These are phyloP conservation scores for Ophiocordyceps robertsii DNA, from an alignment of 2,329 filamentous ascomycete species.

Conservation along the genomic window DNA sequence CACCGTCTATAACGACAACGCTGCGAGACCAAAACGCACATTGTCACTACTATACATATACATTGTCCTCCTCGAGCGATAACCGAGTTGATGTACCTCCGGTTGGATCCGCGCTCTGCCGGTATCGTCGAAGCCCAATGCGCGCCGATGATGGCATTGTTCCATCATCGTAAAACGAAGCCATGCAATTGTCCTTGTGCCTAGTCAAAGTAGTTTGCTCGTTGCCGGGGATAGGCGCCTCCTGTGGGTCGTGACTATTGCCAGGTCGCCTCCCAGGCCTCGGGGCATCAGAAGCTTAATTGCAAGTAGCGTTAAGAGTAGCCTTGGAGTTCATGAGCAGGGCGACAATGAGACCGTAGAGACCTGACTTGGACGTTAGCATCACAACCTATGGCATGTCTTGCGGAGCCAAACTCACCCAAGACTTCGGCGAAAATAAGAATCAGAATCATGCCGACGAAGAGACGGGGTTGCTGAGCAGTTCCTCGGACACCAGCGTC, in stretches of 20 bases:
- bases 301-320: conserved; percentile 48
- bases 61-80: conserved; percentile 9
- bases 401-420: conserved; percentile 43
- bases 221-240: conserved; percentile 7
- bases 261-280: conserved; percentile 15
- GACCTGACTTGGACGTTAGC: conserved; percentile 44
- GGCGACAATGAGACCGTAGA: conserved; percentile 97
- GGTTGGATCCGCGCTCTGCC: neutral
- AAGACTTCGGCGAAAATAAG: conserved; percentile 99
- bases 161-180: conserved; percentile 6
- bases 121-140: neutral
- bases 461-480: conserved; percentile 72
- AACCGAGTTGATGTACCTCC: neutral
- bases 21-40: conserved; percentile 24
- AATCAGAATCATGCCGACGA: conserved; percentile 97
- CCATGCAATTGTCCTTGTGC: conserved; percentile 10
- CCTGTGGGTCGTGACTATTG: conserved; percentile 20
- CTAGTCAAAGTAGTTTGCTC: conserved; percentile 2
- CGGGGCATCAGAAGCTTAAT: conserved; percentile 9
- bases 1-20: conserved; percentile 34
- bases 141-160: neutral
- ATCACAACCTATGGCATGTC: neutral
- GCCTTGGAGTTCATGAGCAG: conserved; percentile 99
- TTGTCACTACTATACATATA: conserved; percentile 40
- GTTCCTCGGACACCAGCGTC: conserved; percentile 81